phyloP scores from a whole-genome alignment of 2,329 filamentous ascomycete genomes.

The Pseudocercospora fijiensis region DNA sequence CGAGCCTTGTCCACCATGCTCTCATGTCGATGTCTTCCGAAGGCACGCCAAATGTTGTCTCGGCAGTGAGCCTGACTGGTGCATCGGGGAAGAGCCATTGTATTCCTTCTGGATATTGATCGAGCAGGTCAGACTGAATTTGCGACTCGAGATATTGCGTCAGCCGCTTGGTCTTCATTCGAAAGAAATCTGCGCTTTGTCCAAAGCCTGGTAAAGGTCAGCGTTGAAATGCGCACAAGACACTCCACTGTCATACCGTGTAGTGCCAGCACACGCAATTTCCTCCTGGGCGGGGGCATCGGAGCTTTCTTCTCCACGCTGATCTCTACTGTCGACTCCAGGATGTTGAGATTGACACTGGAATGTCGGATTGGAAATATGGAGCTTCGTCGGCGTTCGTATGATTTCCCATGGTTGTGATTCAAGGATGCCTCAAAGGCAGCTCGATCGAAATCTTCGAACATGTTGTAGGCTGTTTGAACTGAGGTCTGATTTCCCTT shows the following conservation, averaged over 20 bases:
- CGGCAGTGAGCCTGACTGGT: conserved; percentile 20
- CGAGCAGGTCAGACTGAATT: conserved; percentile 12
- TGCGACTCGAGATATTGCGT: conserved; percentile 16
- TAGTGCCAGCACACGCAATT: conserved; percentile 14
- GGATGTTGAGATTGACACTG: conserved; percentile 11
- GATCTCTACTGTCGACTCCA: conserved; percentile 15
- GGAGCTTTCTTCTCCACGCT: conserved; percentile 12
- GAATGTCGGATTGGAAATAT: conserved; percentile 9
- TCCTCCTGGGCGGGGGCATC: conserved; percentile 7
- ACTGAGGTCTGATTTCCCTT: neutral
- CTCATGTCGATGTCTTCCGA: conserved; percentile 21
- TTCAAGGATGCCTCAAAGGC: conserved; percentile 10
- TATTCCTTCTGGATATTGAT: conserved; percentile 19
- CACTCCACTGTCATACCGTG: conserved; percentile 18
- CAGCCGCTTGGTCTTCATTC: conserved; percentile 22
- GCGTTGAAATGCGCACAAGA: neutral
- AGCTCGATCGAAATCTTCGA: conserved; percentile 16
- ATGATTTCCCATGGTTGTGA: neutral
- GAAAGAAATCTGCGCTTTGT: conserved; percentile 24
- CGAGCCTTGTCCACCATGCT: conserved; percentile 22
- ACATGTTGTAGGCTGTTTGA: conserved; percentile 1
- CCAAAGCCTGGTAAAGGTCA: conserved; percentile 18
- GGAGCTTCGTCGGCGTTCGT: conserved; percentile 1
- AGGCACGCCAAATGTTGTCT: conserved; percentile 12
- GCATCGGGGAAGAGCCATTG: conserved; percentile 23